Evolutionary conservation across 768 basidiomycete species (phyloP).

Genomic region (Rhizopogon rudus): DNA sequence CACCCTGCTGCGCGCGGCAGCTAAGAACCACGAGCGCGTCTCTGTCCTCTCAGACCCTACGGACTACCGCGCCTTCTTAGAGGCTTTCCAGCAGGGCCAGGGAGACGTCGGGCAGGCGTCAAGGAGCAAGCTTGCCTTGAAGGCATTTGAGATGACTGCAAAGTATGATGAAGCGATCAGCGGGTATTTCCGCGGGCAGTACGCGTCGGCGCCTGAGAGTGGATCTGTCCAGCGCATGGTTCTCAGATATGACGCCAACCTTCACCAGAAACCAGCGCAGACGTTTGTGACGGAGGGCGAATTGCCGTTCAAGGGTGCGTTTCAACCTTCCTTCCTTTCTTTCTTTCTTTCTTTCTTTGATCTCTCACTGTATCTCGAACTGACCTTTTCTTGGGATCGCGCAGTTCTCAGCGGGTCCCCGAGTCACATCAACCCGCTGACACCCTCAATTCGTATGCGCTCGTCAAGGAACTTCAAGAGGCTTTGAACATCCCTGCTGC

Average conservation of each 20-base stretch:
- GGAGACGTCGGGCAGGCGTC: conserved; percentile 70
- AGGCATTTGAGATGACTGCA: conserved; percentile 97
- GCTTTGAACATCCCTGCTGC: conserved; percentile 62
- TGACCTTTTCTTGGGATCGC: background rate
- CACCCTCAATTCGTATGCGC: conserved; percentile 93
- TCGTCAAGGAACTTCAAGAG: conserved; percentile 90
- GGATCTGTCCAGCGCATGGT: conserved; percentile 78
- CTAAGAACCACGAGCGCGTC: conserved; percentile 95
- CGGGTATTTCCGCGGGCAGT: conserved; percentile 94
- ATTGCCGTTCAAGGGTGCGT: conserved; percentile 87
- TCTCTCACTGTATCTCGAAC: background rate
- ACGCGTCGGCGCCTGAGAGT: conserved; percentile 80
- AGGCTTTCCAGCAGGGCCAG: conserved; percentile 68
- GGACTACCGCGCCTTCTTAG: conserved; percentile 82
- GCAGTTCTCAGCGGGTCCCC: conserved; percentile 89
- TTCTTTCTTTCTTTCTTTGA: background rate
- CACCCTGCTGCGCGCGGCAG: conserved; percentile 93
- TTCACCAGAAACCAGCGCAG: conserved; percentile 98
- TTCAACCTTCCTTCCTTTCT: background rate
- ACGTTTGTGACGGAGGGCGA: conserved; percentile 87
- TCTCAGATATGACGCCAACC: conserved; percentile 94
- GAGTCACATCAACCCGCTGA: conserved; percentile 97
- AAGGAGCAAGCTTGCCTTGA: conserved; percentile 80
- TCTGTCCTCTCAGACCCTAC: conserved; percentile 83
- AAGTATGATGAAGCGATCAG: conserved; percentile 94